These are phyloP conservation scores for Cydonia oblonga DNA, from an alignment of 331 rosid species.

Conservation along the genomic window DNA sequence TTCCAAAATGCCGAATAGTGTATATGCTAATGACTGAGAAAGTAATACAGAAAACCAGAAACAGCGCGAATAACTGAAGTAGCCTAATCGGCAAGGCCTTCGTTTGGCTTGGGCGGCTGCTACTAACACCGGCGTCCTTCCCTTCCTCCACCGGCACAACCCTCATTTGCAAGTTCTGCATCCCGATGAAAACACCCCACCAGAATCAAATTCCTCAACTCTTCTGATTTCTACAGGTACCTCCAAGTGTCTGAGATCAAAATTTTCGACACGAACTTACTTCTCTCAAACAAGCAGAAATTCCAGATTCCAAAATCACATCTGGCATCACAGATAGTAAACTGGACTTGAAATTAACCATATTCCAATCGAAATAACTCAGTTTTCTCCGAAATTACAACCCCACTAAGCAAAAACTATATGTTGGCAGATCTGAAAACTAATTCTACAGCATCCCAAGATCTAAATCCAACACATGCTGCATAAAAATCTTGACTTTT, in stretches of 20 bases:
- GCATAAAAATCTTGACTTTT: neutral
- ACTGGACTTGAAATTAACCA: constrained; percentile 5
- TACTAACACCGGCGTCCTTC: constrained; percentile 30
- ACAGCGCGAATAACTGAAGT: constrained; percentile 49
- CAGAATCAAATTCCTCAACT: neutral
- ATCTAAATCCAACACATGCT: constrained; percentile 21
- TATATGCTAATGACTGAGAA: constrained; percentile 60
- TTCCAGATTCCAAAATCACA: constrained; percentile 3
- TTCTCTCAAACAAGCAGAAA: neutral
- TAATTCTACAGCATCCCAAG: constrained; percentile 3
- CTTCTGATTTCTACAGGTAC: neutral
- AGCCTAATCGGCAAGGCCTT: constrained; percentile 56
- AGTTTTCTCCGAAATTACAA: neutral
- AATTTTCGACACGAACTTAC: neutral
- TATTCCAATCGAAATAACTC: neutral
- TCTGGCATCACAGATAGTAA: neutral
- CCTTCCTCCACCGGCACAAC: constrained; percentile 67
- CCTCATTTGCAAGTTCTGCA: constrained; percentile 60
- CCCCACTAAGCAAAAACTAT: constrained; percentile 2
- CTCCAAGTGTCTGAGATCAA: neutral
- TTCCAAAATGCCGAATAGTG: constrained; percentile 65
- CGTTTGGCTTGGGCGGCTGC: constrained; percentile 31
- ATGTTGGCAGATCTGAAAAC: constrained; percentile 29
- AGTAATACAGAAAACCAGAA: constrained; percentile 47
- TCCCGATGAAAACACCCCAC: neutral